Evolutionary conservation across 257 asterid species (phyloP).

Genomic region (Linderniella brevidens): DNA sequence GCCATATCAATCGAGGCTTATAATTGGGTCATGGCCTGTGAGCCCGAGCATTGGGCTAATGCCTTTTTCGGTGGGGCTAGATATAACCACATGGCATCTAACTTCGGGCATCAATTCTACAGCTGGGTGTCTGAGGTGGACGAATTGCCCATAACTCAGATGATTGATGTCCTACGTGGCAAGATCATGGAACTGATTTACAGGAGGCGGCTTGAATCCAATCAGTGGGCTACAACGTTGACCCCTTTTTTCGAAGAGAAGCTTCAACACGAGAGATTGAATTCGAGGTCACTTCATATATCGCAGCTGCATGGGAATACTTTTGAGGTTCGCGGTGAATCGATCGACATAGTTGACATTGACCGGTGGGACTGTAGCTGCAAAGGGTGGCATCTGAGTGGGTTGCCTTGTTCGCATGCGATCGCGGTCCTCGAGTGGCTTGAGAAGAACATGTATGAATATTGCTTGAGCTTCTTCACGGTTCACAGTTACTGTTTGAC

Average conservation of each 20-base stretch:
- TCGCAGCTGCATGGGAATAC: constrained; percentile 33
- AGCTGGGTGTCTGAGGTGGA: constrained; percentile 94
- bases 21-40: constrained; percentile 64
- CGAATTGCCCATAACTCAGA: constrained; percentile 91
- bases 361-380: constrained; percentile 82
- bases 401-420: constrained; percentile 90
- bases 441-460: constrained; percentile 52
- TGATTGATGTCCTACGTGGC: constrained; percentile 85
- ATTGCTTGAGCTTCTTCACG: constrained; percentile 60
- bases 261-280: constrained; percentile 56
- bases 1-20: constrained; percentile 95
- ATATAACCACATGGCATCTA: constrained; percentile 74
- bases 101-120: constrained; percentile 78
- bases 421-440: constrained; percentile 49
- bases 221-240: constrained; percentile 61
- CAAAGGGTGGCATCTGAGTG: constrained; percentile 79
- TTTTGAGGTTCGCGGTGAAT: constrained; percentile 58
- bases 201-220: constrained; percentile 58
- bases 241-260: constrained; percentile 77
- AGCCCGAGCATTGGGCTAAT: constrained; percentile 92
- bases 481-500: constrained; percentile 47
- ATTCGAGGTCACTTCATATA: constrained; percentile 40
- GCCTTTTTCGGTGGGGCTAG: constrained; percentile 69
- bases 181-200: constrained; percentile 85
- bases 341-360: constrained; percentile 52